Percentiles rank a stretch among this genome's conserved stretches.
Conservation (phyloP, 228 moss, liverwort and hornwort species). For the Sphagnum fallax region DNA sequence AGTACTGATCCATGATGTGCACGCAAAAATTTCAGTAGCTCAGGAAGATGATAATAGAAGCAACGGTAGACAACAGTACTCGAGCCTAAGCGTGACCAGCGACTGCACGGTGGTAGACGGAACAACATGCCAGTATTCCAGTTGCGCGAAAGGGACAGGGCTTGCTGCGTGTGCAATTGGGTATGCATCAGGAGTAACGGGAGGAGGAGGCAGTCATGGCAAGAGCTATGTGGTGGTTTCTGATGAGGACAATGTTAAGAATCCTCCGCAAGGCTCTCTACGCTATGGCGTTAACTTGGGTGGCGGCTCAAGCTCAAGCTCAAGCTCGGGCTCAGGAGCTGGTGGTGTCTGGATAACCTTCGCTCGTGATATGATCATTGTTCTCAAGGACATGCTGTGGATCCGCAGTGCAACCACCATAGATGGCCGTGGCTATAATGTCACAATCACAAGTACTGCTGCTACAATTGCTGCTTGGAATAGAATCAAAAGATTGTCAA, state of each 20-base stretch:
- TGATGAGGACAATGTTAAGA: conserved; percentile 41
- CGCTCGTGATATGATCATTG: conserved; percentile 31
- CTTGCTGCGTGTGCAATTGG: conserved; percentile 57
- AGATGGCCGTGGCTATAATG: conserved; percentile 65
- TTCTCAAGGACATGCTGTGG: conserved; percentile 68
- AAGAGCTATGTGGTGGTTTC: conserved; percentile 41
- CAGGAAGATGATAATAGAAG: too few relatives aligned
- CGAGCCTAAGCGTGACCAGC: too few relatives aligned
- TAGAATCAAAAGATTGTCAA: too few relatives aligned
- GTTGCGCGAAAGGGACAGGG: conserved; percentile 54
- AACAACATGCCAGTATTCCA: conserved; percentile 65
- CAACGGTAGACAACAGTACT: too few relatives aligned
- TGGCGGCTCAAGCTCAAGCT: background rate
- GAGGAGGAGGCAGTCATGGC: conserved; percentile 48
- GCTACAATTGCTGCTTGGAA: too few relatives aligned
- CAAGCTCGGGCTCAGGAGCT: conserved; percentile 13
- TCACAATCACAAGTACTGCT: conserved; percentile 40
- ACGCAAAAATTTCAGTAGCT: too few relatives aligned
- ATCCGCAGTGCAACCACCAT: conserved; percentile 75
- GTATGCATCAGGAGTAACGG: conserved; percentile 60
- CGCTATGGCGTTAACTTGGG: conserved; percentile 67
- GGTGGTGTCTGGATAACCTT: conserved; percentile 87
- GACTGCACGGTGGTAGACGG: conserved; percentile 25
- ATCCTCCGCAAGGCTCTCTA: conserved; percentile 44
- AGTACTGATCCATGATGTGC: too few relatives aligned